phyloP scores from a whole-genome alignment of 139 green algal species.

The Cymbomonas tetramitiformis region DNA sequence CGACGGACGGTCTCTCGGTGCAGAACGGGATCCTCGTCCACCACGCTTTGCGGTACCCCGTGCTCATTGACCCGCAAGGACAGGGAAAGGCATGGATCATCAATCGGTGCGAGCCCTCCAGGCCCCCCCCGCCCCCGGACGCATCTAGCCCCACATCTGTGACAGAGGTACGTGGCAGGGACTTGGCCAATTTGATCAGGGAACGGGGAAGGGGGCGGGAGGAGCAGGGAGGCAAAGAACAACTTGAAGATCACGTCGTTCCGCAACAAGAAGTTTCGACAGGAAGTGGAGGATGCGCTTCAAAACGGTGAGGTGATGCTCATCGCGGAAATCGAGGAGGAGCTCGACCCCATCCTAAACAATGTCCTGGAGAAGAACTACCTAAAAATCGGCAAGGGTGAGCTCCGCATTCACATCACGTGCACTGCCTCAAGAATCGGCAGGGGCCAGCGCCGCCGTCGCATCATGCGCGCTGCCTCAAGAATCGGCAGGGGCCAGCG shows the following conservation, averaged over 20 bases:
- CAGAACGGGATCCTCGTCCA: constrained; percentile 8
- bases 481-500: no score
- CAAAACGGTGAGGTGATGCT: background rate
- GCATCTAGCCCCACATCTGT: background rate
- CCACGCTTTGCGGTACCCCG: background rate
- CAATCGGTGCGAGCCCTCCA: background rate
- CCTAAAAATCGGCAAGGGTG: background rate
- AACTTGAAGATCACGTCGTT: background rate
- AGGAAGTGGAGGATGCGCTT: background rate
- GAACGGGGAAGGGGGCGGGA: no score
- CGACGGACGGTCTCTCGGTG: constrained; percentile 1
- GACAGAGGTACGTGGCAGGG: no score
- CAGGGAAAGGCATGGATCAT: constrained; percentile 8
- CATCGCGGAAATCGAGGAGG: background rate
- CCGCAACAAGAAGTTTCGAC: background rate
- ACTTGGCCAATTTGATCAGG: constrained; percentile 1
- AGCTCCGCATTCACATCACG: no score
- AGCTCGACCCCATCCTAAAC: constrained; percentile 6
- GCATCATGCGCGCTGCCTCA: no score
- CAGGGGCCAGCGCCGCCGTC: no score
- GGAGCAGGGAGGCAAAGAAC: background rate
- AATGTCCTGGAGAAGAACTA: background rate
- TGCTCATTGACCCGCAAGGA: constrained; percentile 15
- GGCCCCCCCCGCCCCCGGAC: background rate
- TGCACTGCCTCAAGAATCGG: no score